These are phyloP conservation scores for Cardamine resedifolia DNA, from an alignment of 345 rosid genomes.

Conservation along the genomic window DNA sequence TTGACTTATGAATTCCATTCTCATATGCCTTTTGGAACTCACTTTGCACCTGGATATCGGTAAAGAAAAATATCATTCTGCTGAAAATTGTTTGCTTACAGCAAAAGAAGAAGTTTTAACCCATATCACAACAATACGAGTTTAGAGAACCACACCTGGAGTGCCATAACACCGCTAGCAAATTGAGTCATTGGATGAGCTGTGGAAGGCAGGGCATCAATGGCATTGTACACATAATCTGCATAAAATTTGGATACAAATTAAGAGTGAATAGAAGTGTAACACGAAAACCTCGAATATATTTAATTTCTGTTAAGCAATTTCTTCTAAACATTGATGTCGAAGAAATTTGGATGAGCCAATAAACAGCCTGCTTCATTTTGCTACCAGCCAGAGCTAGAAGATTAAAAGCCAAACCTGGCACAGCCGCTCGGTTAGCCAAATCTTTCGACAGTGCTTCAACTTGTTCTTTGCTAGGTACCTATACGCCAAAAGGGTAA, in stretches of 20 bases:
- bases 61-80: constrained; percentile 14
- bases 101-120: background rate
- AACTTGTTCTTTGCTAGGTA: constrained; percentile 85
- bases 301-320: background rate
- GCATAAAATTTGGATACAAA: constrained; percentile 26
- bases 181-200: constrained; percentile 99
- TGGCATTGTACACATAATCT: constrained; percentile 89
- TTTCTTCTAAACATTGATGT: constrained; percentile 3
- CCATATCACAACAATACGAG: background rate
- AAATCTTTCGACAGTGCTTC: constrained; percentile 81
- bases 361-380: constrained; percentile 2
- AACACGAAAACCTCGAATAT: constrained; percentile 2
- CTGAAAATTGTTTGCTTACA: background rate
- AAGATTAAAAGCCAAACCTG: constrained; percentile 54
- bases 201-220: constrained; percentile 83
- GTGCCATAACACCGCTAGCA: constrained; percentile 97
- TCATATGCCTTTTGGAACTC: constrained; percentile 96
- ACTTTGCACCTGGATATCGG: constrained; percentile 75
- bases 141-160: constrained; percentile 61
- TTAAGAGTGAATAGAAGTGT: background rate
- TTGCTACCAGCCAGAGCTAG: constrained; percentile 5
- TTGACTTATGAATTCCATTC: constrained; percentile 82
- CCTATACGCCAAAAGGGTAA: constrained; percentile 38
- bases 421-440: constrained; percentile 76
- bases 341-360: constrained; percentile 8